A percentile compares a stretch with the other conserved stretches of the same genome.
phyloP scores from a whole-genome alignment of 2,329 filamentous ascomycete genomes.

The Dactylellina parvicollis region DNA sequence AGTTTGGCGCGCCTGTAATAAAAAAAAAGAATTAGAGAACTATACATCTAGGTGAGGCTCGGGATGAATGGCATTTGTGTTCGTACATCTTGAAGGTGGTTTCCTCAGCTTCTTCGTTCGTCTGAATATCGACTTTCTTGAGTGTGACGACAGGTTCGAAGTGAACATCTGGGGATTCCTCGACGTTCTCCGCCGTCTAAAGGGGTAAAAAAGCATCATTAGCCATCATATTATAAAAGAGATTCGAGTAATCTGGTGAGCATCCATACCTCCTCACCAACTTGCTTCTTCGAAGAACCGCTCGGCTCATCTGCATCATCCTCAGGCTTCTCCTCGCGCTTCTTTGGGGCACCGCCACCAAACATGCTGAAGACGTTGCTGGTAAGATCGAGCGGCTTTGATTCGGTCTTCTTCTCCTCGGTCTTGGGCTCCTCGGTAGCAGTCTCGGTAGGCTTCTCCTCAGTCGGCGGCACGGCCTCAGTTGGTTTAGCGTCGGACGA shows the following conservation, averaged over 20 bases:
- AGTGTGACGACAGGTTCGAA: conserved; percentile 97
- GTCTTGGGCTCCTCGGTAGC: conserved; percentile 42
- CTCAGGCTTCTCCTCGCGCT: conserved; percentile 85
- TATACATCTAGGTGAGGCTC: neutral
- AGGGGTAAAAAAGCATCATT: neutral
- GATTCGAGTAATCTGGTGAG: conserved; percentile 5
- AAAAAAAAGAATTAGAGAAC: neutral
- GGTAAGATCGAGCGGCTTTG: conserved; percentile 37
- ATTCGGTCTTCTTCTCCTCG: conserved; percentile 54
- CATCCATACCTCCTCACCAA: conserved; percentile 65
- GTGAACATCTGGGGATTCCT: conserved; percentile 91
- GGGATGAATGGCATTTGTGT: neutral
- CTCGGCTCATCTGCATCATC: conserved; percentile 71
- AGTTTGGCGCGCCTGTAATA: conserved; percentile 83
- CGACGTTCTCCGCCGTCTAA: conserved; percentile 76
- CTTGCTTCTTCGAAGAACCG: conserved; percentile 64
- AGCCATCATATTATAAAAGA: conserved; percentile 16
- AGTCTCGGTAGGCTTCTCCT: conserved; percentile 55
- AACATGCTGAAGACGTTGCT: conserved; percentile 91
- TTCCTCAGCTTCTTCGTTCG: conserved; percentile 97
- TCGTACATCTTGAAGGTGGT: conserved; percentile 91
- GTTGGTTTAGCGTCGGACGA: conserved; percentile 55
- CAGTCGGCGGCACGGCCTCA: conserved; percentile 49
- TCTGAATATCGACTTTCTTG: conserved; percentile 96
- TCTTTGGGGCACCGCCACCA: conserved; percentile 95